Percentiles rank a stretch among this genome's conserved stretches.
Conservation (phyloP, 108 stramenopile genomes). For the Nannochloropsis gaditana region DNA sequence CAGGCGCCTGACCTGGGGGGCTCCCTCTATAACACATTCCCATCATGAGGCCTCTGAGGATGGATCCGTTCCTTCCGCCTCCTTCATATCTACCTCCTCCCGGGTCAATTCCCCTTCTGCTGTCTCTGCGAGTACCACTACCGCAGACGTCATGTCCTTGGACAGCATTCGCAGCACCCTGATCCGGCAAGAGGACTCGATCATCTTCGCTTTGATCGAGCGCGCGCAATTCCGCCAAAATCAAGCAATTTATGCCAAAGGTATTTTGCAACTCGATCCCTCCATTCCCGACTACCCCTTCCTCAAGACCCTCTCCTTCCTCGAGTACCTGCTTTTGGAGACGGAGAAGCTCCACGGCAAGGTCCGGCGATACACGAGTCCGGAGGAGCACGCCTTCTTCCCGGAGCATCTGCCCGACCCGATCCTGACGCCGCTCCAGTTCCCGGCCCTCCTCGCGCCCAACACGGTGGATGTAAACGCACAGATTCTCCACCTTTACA, state of each 20-base stretch:
- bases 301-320: conserved; percentile 61
- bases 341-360: conserved; percentile 84
- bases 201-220: conserved; percentile 97
- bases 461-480: conserved; percentile 78
- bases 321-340: conserved; percentile 88
- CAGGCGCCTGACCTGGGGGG: conserved; percentile 15
- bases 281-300: conserved; percentile 23
- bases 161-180: conserved; percentile 53
- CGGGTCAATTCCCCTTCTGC: neutral
- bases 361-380: conserved; percentile 92
- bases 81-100: neutral
- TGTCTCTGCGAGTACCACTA: neutral
- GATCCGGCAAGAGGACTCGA: conserved; percentile 77
- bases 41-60: neutral
- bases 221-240: conserved; percentile 88
- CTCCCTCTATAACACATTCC: neutral
- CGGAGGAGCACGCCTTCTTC: conserved; percentile 96
- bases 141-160: conserved; percentile 28
- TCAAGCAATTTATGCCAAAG: conserved; percentile 62
- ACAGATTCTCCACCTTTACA: conserved; percentile 69
- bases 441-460: conserved; percentile 64
- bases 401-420: conserved; percentile 68
- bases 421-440: conserved; percentile 69
- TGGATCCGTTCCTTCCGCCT: neutral
- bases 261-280: conserved; percentile 29